Evolutionary conservation across 2,329 filamentous ascomycete genomes (phyloP), one percentile per base, ranked within the genome.

Genomic region (Bipolaris oryzae): DNA sequence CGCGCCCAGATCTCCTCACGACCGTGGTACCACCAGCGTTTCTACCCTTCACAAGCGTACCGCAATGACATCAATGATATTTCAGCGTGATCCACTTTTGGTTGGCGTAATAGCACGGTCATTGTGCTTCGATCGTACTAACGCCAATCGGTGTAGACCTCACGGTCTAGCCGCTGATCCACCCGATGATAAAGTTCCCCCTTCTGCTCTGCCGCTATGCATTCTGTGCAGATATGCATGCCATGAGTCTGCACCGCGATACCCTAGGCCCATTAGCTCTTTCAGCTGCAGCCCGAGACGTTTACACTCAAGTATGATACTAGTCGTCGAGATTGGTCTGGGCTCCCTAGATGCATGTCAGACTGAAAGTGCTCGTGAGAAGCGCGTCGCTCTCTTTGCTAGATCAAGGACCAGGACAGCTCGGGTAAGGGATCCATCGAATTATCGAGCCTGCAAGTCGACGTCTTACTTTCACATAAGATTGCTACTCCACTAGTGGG

Each of bases 11-110:
- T 45, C 31, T 25, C 21, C 45, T 34, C 52, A 33, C 46, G 34
- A 49, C 41, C 2, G 41, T 61, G 55, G 48, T 55, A 55, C 51
- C 38, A 16, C 34, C 39, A 11, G 46, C 47, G 42, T 43, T 43
- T 53, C 35, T 21, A 43, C 34, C 13, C n/a, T 23, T 41, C 25
- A 11, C 25, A 50, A 41, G 38, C 39, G 42, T 49, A 49, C 37
- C 37, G 51, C 42, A 16, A 57, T 61, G 55, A 61, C 49, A 51
- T 58, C 58, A 58, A 55, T 43, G 58, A 61, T 48, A 48, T 57
- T 34, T 53, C 28, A 21, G 16, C 21, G 53, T 43, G 42, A 18
- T 21, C 50, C 50, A 3, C 25, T 57, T 48, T 31, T n/a, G 44
- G 44, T 15, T 57, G 44, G 43, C 15, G 37, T 31, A 18, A 20